Conservation (phyloP, 345 rosid genomes). For the Acer negundo region DNA sequence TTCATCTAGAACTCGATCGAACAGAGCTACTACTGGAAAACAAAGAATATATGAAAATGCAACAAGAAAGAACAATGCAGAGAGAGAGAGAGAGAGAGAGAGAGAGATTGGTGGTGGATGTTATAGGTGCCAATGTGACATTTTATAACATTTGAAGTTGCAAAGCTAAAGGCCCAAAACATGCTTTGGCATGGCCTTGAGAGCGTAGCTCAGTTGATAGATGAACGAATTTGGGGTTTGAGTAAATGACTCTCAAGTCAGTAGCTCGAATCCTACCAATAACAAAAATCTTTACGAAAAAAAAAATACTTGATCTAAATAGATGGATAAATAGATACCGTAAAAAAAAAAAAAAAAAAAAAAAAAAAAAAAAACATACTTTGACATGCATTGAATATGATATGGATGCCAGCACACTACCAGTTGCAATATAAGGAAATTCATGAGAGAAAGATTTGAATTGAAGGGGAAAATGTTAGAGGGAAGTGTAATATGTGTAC, state of each 20-base stretch:
- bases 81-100: neutral
- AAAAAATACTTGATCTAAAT: too few species aligned
- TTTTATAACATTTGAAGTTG: neutral
- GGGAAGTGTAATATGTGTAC: neutral
- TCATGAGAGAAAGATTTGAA: neutral
- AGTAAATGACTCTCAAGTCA: too few species aligned
- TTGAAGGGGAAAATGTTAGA: conserved; percentile 9
- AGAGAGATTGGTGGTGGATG: neutral
- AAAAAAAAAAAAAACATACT: neutral
- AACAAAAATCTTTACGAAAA: too few species aligned
- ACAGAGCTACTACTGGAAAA: conserved; percentile 4
- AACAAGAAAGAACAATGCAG: neutral
- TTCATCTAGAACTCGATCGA: conserved; percentile 28
- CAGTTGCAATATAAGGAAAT: neutral
- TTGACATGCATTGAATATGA: neutral
- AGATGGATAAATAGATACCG: too few species aligned
- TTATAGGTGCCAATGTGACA: conserved; percentile 1
- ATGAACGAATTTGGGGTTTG: too few species aligned
- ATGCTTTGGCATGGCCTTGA: neutral
- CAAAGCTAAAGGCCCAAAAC: neutral
- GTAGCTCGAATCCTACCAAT: too few species aligned
- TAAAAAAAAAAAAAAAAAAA: neutral
- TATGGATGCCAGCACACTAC: conserved; percentile 7
- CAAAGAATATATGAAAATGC: neutral
- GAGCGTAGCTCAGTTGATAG: too few species aligned